Base-by-base conservation (phyloP, 2,329 filamentous ascomycete species). In the Venturia nashicola region DNA sequence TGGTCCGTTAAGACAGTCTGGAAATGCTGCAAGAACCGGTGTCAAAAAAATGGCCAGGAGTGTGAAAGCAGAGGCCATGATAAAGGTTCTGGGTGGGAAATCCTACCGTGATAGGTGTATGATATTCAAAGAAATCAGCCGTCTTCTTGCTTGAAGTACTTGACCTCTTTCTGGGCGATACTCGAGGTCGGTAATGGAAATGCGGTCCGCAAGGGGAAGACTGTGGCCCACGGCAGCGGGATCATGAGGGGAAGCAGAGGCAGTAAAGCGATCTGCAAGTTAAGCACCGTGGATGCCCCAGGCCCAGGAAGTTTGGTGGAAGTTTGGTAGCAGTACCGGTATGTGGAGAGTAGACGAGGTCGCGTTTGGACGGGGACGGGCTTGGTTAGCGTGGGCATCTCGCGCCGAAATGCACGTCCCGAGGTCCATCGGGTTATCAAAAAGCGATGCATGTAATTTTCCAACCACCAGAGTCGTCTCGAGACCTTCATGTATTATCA, bases 1-100 rank as follows among this genome's bases (percentile, higher is more conserved):
- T 0, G 80, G 81, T 0, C 80, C 80, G 70, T 77, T 79, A 9
- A 69, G 68, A 67, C 81, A 83, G 66, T 83, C 80, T 1, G 82
- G 81, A 65, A 82, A 82, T 20, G 69, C 55, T 57, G 60, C 62
- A 34, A 57, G 32, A 57, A 57, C 32, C 14, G 51, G 27, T 8
- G 51, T 36, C 18, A 57, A 34, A 18, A 57, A n/a, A 36, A 34
- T 8, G 18, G 16, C 34, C 23, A 34, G 23, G 61, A 62, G 20
- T 3, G 23, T 6, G 27, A 46, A 8, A 27, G 7, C 27, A 43
- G 36, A 6, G 40, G 59, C 39, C 59, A 61, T 61, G 36, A 27
- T 43, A 32, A 42, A 43, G 20, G 11, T 43, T 27, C 1, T 14
- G 6, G 16, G 34, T 3, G 16, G 16, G 18, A 46, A 18, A 20